Conservation (phyloP, 2,329 filamentous ascomycete genomes). For the Tolypocladium paradoxum region DNA sequence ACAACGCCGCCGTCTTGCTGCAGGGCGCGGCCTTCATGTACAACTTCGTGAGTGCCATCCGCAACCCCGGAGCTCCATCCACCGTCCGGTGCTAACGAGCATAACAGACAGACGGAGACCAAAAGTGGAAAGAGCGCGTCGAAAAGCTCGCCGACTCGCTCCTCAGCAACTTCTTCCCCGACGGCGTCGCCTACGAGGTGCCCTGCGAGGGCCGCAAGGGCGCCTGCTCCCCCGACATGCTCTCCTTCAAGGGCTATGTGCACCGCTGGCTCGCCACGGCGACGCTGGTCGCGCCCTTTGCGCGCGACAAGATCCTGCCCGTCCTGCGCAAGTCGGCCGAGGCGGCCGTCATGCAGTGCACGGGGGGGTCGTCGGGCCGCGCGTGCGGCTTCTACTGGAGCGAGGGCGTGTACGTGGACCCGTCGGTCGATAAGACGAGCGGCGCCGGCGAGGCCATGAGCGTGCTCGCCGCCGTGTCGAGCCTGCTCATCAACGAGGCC, state of each 20-base stretch:
- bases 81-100: not conserved
- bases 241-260: slow-evolving; percentile 61
- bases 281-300: slow-evolving; percentile 52
- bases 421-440: slow-evolving; percentile 39
- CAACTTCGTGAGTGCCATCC: slow-evolving; percentile 37
- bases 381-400: slow-evolving; percentile 57
- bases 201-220: slow-evolving; percentile 47
- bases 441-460: slow-evolving; percentile 51
- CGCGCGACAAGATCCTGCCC: slow-evolving; percentile 41
- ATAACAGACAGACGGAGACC: slow-evolving; percentile 36
- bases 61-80: no score
- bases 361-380: slow-evolving; percentile 44
- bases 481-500: slow-evolving; percentile 31
- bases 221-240: slow-evolving; percentile 60
- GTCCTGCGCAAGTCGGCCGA: slow-evolving; percentile 46
- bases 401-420: slow-evolving; percentile 29
- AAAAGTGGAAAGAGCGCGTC: slow-evolving; percentile 44
- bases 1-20: slow-evolving; percentile 52
- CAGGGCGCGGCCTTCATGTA: slow-evolving; percentile 60
- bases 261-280: slow-evolving; percentile 53
- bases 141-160: slow-evolving; percentile 42
- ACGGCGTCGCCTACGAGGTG: slow-evolving; percentile 52
- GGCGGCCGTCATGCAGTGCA: slow-evolving; percentile 52
- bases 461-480: slow-evolving; percentile 42
- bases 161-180: slow-evolving; percentile 40